Base-by-base conservation (phyloP, 129 eudicot species). In the Kitagawia praeruptora region DNA sequence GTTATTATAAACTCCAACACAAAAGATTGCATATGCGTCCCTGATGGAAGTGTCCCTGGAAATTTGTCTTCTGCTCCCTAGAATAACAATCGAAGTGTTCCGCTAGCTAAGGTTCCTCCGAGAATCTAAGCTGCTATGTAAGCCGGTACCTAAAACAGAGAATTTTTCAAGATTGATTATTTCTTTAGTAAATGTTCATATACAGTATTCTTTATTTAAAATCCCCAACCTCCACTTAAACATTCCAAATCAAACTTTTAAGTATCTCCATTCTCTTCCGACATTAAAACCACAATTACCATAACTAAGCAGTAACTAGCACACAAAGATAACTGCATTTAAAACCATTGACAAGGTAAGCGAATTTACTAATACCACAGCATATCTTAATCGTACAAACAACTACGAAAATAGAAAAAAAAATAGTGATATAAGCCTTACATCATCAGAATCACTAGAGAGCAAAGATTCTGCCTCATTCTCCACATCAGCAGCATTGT, bases 371-470 rank as follows among this genome's bases (percentile, higher is more conserved):
- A 21, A 58, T 38, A 38, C 40, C 2, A 38, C 4, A 70, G 15
- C 25, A 34, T 15, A 70, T 70, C 14, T 28, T 13, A 38, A 48
- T 47, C n/a, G 37, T 21, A 45, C 28, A 69, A 47, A 37, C 47
- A 0, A 58, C 51, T 34, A 80, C 6, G 21, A 71, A 40, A 31
- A 13, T 70, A 72, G 6, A n/a, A 77, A 79, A n/a, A n/a, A n/a
- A n/a, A 12, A n/a, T 8, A 34, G 13, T 25, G 74, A 58, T 23
- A n/a, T 37, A 78, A 39, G 40, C 84, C 97, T 91, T 84, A 95
- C 98, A 84, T 94, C 88, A 75, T 92, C 98, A 16, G 98, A 95
- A 79, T 95, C 98, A 75, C 90, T 92, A 12, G 97, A 91, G 67
- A 83, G 82, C 63, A 87, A 79, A 25, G 92, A 76, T 70, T 88